Conservation (phyloP, 2,329 filamentous ascomycete genomes). For the Clarireedia paspali region DNA sequence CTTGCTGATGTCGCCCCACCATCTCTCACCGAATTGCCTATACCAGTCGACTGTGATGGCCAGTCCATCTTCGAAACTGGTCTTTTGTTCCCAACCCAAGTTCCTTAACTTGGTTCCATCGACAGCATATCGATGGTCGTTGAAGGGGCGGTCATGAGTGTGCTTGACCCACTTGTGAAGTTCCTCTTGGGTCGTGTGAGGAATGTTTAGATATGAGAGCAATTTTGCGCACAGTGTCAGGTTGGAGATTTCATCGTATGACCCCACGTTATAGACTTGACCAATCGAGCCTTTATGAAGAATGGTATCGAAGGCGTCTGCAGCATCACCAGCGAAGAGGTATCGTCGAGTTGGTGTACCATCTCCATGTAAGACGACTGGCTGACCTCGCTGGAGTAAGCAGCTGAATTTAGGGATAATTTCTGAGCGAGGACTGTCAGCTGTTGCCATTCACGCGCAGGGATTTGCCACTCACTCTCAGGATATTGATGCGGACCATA, state of each 20-base stretch:
- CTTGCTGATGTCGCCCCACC: conserved; percentile 66
- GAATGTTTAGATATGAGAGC: conserved; percentile 53
- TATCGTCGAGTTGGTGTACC: conserved; percentile 69
- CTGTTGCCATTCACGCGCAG: too few species aligned
- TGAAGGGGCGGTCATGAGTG: conserved; percentile 71
- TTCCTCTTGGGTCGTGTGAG: conserved; percentile 41
- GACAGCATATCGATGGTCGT: conserved; percentile 66
- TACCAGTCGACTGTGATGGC: conserved; percentile 64
- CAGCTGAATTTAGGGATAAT: conserved; percentile 79
- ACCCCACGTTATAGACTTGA: conserved; percentile 77
- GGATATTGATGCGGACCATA: conserved; percentile 81
- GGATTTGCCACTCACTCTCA: conserved; percentile 52
- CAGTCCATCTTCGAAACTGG: conserved; percentile 55
- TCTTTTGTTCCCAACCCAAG: conserved; percentile 64
- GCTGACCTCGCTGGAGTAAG: conserved; percentile 57
- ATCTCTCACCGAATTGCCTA: conserved; percentile 52
- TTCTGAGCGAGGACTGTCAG: conserved; percentile 41
- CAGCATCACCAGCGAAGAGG: conserved; percentile 70
- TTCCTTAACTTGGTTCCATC: conserved; percentile 59
- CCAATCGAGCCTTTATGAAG: conserved; percentile 68
- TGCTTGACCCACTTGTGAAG: conserved; percentile 62
- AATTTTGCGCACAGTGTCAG: conserved; percentile 59
- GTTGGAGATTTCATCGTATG: conserved; percentile 70
- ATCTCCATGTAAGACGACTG: conserved; percentile 68
- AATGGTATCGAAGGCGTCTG: conserved; percentile 77